Evolutionary conservation across 495 filamentous ascomycete genomes (phyloP).

Genomic region (Hyphodiscus hymeniophilus): DNA sequence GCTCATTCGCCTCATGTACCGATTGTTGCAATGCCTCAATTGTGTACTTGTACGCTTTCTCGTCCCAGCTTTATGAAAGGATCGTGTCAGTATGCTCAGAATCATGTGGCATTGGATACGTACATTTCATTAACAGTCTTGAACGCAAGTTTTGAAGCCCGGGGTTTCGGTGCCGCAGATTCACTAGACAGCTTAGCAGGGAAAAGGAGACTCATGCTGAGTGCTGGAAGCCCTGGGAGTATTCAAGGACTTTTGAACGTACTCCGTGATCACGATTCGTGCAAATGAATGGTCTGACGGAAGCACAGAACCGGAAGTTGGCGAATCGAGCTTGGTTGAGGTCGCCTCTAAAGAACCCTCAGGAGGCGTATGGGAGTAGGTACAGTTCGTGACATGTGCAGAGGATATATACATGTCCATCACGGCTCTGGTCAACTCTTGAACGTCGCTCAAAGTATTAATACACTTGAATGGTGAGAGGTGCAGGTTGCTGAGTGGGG

Average conservation of each 20-base stretch:
- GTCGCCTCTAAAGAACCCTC: neutral
- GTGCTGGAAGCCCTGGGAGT: neutral
- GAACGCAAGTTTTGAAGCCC: constrained; percentile 44
- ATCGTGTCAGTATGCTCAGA: no score
- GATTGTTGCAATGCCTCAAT: constrained; percentile 63
- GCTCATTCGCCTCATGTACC: constrained; percentile 50
- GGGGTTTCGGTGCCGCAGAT: no score
- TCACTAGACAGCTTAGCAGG: no score
- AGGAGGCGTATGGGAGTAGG: constrained; percentile 4
- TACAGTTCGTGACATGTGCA: neutral
- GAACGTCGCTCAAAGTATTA: constrained; percentile 3
- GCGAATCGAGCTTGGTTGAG: constrained; percentile 3
- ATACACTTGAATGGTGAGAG: constrained; percentile 1
- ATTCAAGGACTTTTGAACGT: constrained; percentile 1
- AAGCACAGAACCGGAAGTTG: neutral
- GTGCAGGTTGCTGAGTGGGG: constrained; percentile 4
- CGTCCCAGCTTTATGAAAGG: constrained; percentile 45
- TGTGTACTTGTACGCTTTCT: constrained; percentile 65
- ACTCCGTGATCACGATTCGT: neutral
- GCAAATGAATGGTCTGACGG: neutral
- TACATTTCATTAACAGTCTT: constrained; percentile 73
- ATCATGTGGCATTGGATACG: neutral
- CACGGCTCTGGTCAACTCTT: constrained; percentile 10
- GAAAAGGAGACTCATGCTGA: neutral
- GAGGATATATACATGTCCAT: constrained; percentile 6